Conservation (phyloP, 2,329 filamentous ascomycete genomes). For the Echinosphaeria canescens region DNA sequence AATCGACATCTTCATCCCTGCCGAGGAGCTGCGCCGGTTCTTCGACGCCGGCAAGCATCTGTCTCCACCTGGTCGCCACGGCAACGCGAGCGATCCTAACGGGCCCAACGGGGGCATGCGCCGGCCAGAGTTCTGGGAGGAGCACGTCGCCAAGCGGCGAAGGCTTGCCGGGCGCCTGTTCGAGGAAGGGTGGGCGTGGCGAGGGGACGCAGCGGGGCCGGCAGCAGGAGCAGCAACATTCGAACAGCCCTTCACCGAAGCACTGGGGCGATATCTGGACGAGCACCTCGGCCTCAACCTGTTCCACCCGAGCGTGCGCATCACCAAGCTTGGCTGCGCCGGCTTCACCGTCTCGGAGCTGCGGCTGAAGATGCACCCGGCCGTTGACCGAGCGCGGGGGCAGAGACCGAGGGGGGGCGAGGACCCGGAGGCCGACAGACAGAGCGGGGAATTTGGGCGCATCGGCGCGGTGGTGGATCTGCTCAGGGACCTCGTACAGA, state of each 20-base stretch:
- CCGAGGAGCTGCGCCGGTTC: constrained; percentile 17
- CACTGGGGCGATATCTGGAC: constrained; percentile 24
- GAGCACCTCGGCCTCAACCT: constrained; percentile 31
- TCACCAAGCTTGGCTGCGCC: constrained; percentile 29
- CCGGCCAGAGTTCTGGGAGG: constrained; percentile 18
- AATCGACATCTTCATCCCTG: constrained; percentile 28
- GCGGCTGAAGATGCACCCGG: constrained; percentile 27
- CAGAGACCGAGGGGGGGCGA: too few species aligned
- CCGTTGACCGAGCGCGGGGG: too few species aligned
- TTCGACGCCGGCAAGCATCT: constrained; percentile 14
- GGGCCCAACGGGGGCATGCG: too few species aligned
- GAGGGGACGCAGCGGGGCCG: constrained; percentile 6
- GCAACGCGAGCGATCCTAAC: too few species aligned
- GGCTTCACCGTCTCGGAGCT: constrained; percentile 31
- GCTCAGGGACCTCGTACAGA: too few species aligned
- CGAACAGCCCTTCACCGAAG: constrained; percentile 24
- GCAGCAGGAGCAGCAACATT: neutral
- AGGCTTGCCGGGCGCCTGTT: constrained; percentile 20
- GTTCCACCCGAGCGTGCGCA: constrained; percentile 28
- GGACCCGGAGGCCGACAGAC: too few species aligned
- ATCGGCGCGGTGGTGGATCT: too few species aligned
- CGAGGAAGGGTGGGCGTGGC: constrained; percentile 32
- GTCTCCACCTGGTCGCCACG: too few species aligned
- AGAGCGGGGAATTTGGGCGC: too few species aligned
- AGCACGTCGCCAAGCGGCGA: constrained; percentile 15